Percentiles rank a stretch among this genome's conserved stretches.
These are phyloP conservation scores for Cryptococcus sp. DNA, from an alignment of 1,284 basidiomycete species.

Conservation along the genomic window DNA sequence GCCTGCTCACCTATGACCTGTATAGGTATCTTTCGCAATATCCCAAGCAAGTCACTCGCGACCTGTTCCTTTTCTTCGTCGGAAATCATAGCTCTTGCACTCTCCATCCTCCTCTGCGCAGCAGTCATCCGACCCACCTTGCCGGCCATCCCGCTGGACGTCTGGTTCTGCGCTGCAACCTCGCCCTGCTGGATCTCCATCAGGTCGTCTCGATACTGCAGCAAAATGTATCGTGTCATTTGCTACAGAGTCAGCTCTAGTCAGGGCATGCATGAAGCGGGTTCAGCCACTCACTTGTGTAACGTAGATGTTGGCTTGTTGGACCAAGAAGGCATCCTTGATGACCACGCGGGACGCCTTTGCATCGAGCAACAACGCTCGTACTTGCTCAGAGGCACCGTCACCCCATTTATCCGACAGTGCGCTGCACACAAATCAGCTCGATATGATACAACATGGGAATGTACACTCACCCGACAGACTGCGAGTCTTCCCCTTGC, in stretches of 20 bases:
- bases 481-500: slow-evolving; percentile 6
- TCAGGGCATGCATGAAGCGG: not conserved
- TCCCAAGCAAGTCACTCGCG: slow-evolving; percentile 61
- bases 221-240: slow-evolving; percentile 80
- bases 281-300: slow-evolving; percentile 55
- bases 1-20: slow-evolving; percentile 61
- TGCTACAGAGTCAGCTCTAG: slow-evolving; percentile 53
- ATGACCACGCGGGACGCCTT: slow-evolving; percentile 74
- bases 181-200: slow-evolving; percentile 49
- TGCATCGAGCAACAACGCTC: slow-evolving; percentile 81
- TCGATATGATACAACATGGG: not conserved
- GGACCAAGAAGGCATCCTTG: slow-evolving; percentile 76
- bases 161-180: slow-evolving; percentile 34
- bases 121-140: slow-evolving; percentile 27
- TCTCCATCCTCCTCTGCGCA: slow-evolving; percentile 4
- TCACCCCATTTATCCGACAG: slow-evolving; percentile 24
- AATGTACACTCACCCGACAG: not conserved
- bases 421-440: too few species aligned
- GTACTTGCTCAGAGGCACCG: slow-evolving; percentile 67
- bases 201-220: slow-evolving; percentile 80
- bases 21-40: slow-evolving; percentile 81
- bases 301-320: slow-evolving; percentile 81
- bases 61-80: slow-evolving; percentile 31
- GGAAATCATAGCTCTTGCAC: slow-evolving; percentile 7
- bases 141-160: slow-evolving; percentile 63